Evolutionary conservation across 345 rosid genomes (phyloP).

Genomic region (Eucalyptus pumila): DNA sequence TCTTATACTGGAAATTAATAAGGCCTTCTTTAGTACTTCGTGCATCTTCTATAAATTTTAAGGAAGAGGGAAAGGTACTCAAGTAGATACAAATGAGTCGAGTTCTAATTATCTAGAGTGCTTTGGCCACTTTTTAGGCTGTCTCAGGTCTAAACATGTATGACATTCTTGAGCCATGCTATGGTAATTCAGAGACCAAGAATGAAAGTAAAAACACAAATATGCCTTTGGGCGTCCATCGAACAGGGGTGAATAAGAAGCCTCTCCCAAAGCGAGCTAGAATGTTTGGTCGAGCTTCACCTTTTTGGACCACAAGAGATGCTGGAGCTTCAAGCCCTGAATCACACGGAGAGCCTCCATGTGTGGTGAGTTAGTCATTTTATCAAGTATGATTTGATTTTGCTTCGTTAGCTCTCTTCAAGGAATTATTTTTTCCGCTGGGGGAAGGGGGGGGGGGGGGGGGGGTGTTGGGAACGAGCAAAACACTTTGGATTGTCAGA

Average conservation of each 20-base stretch:
- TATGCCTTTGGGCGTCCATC: neutral
- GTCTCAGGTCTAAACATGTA: conserved; percentile 15
- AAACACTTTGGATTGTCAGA: neutral
- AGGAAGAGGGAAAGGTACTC: neutral
- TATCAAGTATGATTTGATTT: neutral
- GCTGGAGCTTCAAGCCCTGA: neutral
- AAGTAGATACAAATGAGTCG: neutral
- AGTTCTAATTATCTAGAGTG: neutral
- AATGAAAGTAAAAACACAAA: neutral
- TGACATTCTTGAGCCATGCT: conserved; percentile 41
- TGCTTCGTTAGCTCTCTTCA: neutral
- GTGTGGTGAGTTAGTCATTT: neutral
- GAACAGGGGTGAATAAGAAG: rapidly evolving
- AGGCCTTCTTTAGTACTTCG: rapidly evolving
- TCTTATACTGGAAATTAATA: neutral
- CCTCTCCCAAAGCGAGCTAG: neutral
- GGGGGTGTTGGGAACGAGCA: neutral
- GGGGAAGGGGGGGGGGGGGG: neutral
- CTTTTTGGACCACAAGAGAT: neutral
- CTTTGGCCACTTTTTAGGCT: conserved; percentile 2
- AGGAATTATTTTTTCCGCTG: rapidly evolving
- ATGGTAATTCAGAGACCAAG: conserved; percentile 3
- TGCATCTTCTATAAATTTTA: neutral
- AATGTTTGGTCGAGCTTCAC: neutral
- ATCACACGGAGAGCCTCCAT: neutral